phyloP scores from a whole-genome alignment of 2,329 filamentous ascomycete genomes.

The Paracorniculantispora psalliotae region DNA sequence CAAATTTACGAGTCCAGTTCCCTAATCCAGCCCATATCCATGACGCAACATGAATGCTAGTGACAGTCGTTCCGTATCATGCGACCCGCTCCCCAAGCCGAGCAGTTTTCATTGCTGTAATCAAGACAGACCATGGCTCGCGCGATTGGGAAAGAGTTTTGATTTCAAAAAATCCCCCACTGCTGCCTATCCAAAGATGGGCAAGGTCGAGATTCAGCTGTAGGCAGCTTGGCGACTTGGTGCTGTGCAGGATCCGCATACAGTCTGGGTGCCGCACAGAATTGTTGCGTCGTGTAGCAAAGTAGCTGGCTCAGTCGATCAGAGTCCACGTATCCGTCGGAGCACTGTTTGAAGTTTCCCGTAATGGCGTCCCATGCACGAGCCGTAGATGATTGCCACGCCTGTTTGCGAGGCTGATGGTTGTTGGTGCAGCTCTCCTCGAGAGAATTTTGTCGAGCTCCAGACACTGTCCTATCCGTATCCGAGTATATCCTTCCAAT shows the following conservation, averaged over 20 bases:
- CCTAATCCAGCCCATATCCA: not conserved
- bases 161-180: not conserved
- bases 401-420: not conserved
- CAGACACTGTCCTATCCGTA: not conserved
- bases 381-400: not conserved
- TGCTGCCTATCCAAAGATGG: not conserved
- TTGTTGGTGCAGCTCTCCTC: not conserved
- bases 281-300: too few relatives aligned
- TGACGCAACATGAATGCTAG: not conserved
- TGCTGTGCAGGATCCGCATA: not conserved
- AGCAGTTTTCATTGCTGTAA: not conserved
- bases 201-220: not conserved
- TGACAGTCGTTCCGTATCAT: not conserved
- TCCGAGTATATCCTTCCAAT: not conserved
- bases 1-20: conserved; percentile 12
- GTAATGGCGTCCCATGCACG: not conserved
- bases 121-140: too few relatives aligned
- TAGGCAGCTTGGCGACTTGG: not conserved
- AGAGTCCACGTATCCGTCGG: too few relatives aligned
- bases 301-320: too few relatives aligned
- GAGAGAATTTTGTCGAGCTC: not conserved
- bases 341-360: not conserved
- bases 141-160: not conserved
- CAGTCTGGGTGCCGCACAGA: not conserved
- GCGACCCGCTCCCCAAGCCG: not conserved